Percentiles rank a stretch among this genome's conserved stretches.
Conservation (phyloP, 768 basidiomycete species). For the Polyporus arcularius region DNA sequence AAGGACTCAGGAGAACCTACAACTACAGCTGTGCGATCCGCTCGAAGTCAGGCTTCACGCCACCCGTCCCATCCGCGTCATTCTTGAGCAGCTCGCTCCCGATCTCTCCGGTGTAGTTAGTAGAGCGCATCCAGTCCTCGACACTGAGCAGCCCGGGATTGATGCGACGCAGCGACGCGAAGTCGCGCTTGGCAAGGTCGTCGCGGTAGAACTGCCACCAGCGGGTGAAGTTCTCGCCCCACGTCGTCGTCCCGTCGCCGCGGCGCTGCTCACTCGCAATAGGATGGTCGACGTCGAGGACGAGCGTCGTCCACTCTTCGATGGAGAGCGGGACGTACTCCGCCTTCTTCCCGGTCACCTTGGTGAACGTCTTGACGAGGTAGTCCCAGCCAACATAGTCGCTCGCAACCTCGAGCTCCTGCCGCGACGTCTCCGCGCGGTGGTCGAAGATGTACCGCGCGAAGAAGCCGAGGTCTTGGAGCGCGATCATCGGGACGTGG, state of each 20-base stretch:
- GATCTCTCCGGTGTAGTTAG: background rate
- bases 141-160: slow-evolving; percentile 38
- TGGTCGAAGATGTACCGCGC: slow-evolving; percentile 34
- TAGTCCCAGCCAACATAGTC: slow-evolving; percentile 27
- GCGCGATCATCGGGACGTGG: slow-evolving; percentile 31
- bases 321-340: slow-evolving; percentile 17
- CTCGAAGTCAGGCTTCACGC: too few relatives aligned
- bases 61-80: background rate
- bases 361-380: slow-evolving; percentile 28
- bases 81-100: background rate
- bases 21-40: too few relatives aligned
- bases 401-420: slow-evolving; percentile 29
- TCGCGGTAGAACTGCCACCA: slow-evolving; percentile 46
- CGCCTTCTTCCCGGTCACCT: slow-evolving; percentile 31
- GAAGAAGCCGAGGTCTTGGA: slow-evolving; percentile 31
- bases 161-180: slow-evolving; percentile 42
- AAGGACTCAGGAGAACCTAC: too few relatives aligned
- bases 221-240: slow-evolving; percentile 40
- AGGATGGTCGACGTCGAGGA: slow-evolving; percentile 21
- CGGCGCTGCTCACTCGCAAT: slow-evolving; percentile 20
- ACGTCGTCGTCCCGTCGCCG: slow-evolving; percentile 24
- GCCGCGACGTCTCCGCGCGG: slow-evolving; percentile 23
- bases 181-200: slow-evolving; percentile 42
- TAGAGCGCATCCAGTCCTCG: slow-evolving; percentile 42
- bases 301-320: slow-evolving; percentile 22